Percentiles rank a stretch among this genome's conserved stretches.
phyloP scores from a whole-genome alignment of 2,329 filamentous ascomycete genomes.

The Ceratocystis harringtonii region DNA sequence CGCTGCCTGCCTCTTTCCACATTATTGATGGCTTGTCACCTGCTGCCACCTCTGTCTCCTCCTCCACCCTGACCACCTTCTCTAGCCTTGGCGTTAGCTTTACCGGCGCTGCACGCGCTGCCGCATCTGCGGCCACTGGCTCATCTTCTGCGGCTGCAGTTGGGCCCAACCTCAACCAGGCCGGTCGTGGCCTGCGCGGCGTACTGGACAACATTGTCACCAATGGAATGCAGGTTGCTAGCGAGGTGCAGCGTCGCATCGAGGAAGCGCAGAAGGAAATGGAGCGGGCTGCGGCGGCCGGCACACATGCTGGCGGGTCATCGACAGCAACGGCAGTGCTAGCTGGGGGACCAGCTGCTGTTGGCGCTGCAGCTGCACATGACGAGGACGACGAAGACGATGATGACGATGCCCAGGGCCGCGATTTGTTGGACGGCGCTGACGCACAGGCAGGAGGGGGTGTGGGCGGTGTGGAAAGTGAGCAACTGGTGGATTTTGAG shows the following conservation, averaged over 20 bases:
- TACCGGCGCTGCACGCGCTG: slow-evolving; percentile 19
- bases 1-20: slow-evolving; percentile 85
- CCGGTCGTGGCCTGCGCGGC: slow-evolving; percentile 64
- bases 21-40: slow-evolving; percentile 50
- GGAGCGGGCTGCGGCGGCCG: slow-evolving; percentile 57
- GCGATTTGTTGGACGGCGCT: slow-evolving; percentile 55
- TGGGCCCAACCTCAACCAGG: slow-evolving; percentile 28
- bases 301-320: slow-evolving; percentile 47
- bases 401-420: slow-evolving; percentile 43
- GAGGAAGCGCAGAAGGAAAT: slow-evolving; percentile 89
- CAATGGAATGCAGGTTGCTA: slow-evolving; percentile 90
- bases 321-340: slow-evolving; percentile 19
- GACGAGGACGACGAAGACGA: slow-evolving; percentile 50
- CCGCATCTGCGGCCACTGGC: slow-evolving; percentile 19
- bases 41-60: slow-evolving; percentile 22
- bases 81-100: slow-evolving; percentile 49
- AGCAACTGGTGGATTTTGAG: slow-evolving; percentile 10
- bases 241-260: slow-evolving; percentile 81
- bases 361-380: slow-evolving; percentile 25
- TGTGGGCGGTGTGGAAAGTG: slow-evolving; percentile 7
- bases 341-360: not conserved
- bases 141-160: slow-evolving; percentile 3
- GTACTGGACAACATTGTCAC: slow-evolving; percentile 96
- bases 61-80: slow-evolving; percentile 70
- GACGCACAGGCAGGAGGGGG: slow-evolving; percentile 50